Evolutionary conservation across 805 yeast genomes (phyloP).

Genomic region (Kluyveromyces dobzhanskii): DNA sequence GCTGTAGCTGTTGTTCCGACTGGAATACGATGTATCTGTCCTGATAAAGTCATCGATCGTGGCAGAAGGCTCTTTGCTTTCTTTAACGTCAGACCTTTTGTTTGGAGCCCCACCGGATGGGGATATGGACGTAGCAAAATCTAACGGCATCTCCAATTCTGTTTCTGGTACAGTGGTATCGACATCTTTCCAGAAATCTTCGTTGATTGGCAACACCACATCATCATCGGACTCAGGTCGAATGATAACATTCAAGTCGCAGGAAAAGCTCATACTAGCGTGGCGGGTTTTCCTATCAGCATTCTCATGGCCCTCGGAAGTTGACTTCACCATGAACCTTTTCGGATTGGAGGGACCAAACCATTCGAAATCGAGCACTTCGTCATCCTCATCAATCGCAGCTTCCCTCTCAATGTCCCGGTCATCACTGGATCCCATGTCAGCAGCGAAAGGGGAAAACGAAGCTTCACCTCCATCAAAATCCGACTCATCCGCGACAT

Average conservation of each 20-base stretch:
- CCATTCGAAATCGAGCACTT: neutral
- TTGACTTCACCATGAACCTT: constrained; percentile 12
- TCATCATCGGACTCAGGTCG: constrained; percentile 6
- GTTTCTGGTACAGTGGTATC: constrained; percentile 11
- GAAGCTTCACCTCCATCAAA: neutral
- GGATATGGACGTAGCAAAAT: too few species aligned
- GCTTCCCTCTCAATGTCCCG: too few species aligned
- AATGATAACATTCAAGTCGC: neutral
- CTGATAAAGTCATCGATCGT: neutral
- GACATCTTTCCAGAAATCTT: constrained; percentile 29
- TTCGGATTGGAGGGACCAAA: constrained; percentile 14
- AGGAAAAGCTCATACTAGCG: neutral
- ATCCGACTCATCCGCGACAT: neutral
- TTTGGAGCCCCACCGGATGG: too few species aligned
- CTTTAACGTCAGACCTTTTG: too few species aligned
- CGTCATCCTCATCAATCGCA: neutral
- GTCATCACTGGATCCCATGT: too few species aligned
- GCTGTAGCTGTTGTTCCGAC: too few species aligned
- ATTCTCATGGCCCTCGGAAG: neutral
- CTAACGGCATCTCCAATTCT: neutral
- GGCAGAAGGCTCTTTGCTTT: too few species aligned
- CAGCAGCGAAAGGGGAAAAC: constrained; percentile 1
- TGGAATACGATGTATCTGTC: neutral
- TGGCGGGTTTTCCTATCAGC: neutral
- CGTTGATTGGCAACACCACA: constrained; percentile 11